Conservation (phyloP, 1,139 yeast species). For the Saccharomyces hybrid region DNA sequence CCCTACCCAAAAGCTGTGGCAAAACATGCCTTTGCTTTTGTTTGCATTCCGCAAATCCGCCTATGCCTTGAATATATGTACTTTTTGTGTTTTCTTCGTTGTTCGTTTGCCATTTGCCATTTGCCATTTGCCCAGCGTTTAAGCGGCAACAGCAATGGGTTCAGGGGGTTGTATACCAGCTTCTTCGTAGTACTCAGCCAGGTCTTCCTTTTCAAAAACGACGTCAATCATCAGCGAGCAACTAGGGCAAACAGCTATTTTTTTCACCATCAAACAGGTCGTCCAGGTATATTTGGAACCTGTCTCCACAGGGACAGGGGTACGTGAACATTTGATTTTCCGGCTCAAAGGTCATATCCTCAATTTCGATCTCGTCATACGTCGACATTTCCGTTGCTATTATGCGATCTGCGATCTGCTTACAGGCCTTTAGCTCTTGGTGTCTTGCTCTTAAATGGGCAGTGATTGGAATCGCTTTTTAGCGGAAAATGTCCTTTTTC, state of each 20-base stretch:
- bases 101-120: background rate
- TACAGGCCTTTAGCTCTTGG: background rate
- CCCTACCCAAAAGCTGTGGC: background rate
- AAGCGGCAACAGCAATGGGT: constrained; percentile 19
- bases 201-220: constrained; percentile 61
- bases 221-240: constrained; percentile 92
- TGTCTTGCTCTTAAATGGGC: background rate
- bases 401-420: background rate
- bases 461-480: background rate
- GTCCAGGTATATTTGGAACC: constrained; percentile 76
- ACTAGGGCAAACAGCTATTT: constrained; percentile 92
- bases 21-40: background rate
- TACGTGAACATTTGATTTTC: constrained; percentile 73
- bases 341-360: constrained; percentile 88
- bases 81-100: background rate
- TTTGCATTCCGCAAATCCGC: background rate
- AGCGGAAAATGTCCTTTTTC: background rate
- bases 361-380: constrained; percentile 93
- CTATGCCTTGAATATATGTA: background rate
- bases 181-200: constrained; percentile 38
- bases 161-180: constrained; percentile 27
- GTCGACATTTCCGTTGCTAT: constrained; percentile 37
- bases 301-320: constrained; percentile 98
- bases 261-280: constrained; percentile 88
- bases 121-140: background rate